phyloP scores from a whole-genome alignment of 352 stramenopile genomes.

The Globisporangium paddicum region DNA sequence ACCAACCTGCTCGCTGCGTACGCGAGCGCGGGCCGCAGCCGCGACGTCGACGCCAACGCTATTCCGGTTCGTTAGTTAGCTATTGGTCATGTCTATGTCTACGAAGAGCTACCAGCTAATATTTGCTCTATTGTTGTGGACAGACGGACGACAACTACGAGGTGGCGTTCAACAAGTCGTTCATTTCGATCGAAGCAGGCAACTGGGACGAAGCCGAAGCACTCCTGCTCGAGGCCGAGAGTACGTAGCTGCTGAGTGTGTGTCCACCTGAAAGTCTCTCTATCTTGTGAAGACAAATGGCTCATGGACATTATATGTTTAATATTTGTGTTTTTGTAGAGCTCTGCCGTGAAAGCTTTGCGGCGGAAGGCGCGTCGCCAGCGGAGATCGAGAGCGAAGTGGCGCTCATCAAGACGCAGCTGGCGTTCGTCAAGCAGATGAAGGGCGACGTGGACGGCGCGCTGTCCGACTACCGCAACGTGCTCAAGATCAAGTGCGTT shows the following conservation, averaged over 20 bases:
- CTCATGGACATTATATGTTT: neutral
- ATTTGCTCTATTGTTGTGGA: neutral
- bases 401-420: slow-evolving; percentile 63
- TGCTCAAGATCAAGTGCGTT: slow-evolving; percentile 77
- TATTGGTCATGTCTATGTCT: neutral
- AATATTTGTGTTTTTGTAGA: slow-evolving; percentile 19
- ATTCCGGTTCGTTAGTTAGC: slow-evolving; percentile 37
- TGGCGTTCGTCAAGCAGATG: slow-evolving; percentile 80
- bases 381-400: slow-evolving; percentile 69
- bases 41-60: slow-evolving; percentile 43
- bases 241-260: slow-evolving; percentile 26
- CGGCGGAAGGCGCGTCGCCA: slow-evolving; percentile 42
- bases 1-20: slow-evolving; percentile 78
- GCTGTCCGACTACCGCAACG: slow-evolving; percentile 66
- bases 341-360: slow-evolving; percentile 60
- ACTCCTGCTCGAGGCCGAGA: slow-evolving; percentile 49
- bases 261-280: neutral
- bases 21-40: slow-evolving; percentile 44
- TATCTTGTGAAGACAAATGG: neutral
- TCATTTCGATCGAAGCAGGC: slow-evolving; percentile 61
- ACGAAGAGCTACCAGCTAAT: neutral
- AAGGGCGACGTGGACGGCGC: slow-evolving; percentile 59
- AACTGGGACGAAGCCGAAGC: slow-evolving; percentile 47
- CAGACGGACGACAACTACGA: slow-evolving; percentile 76
- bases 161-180: slow-evolving; percentile 83